phyloP scores from a whole-genome alignment of 2,329 filamentous ascomycete genomes.

The Monosporascus sp. region DNA sequence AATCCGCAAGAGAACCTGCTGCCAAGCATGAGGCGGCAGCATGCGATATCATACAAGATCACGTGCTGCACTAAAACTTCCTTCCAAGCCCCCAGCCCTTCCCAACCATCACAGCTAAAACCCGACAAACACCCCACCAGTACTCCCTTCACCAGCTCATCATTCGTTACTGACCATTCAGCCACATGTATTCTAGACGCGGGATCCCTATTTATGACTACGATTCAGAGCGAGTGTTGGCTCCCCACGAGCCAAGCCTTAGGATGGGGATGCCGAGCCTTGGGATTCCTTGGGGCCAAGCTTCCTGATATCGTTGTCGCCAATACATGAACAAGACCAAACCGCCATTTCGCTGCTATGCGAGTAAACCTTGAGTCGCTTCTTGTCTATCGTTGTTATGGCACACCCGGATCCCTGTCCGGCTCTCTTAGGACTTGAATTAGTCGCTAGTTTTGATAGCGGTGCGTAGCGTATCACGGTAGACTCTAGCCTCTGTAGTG shows the following conservation, averaged over 20 bases:
- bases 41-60: too few relatives aligned
- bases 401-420: neutral
- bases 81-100: too few relatives aligned
- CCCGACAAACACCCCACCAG: too few relatives aligned
- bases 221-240: neutral
- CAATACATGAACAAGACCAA: neutral
- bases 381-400: neutral
- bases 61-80: too few relatives aligned
- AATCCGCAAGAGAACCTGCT: too few relatives aligned
- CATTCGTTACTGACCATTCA: neutral
- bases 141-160: too few relatives aligned
- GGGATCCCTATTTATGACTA: neutral
- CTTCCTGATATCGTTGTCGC: neutral
- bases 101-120: too few relatives aligned
- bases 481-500: neutral
- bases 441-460: neutral
- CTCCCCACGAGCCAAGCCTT: neutral
- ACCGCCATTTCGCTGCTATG: neutral
- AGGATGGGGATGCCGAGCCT: neutral
- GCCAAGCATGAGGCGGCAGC: too few relatives aligned
- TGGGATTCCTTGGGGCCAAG: neutral
- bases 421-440: neutral
- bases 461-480: neutral
- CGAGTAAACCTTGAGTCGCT: neutral
- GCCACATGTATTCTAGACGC: neutral